Evolutionary conservation across 2,329 filamentous ascomycete genomes (phyloP).

Genomic region (Neoscytalidium dimidiatum): DNA sequence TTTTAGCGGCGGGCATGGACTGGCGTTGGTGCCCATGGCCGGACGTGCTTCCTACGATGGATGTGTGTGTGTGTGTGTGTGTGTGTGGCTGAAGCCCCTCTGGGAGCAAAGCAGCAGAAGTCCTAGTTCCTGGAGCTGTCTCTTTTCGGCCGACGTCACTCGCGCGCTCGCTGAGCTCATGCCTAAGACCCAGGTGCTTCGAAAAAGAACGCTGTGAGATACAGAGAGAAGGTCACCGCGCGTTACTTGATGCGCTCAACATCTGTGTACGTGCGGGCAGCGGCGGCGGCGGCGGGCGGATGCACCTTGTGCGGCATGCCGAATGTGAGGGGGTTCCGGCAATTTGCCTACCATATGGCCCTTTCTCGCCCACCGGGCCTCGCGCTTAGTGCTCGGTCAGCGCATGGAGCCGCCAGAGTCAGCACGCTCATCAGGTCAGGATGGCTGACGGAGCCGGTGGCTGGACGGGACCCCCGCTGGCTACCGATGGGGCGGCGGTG

Average conservation of each 20-base stretch:
- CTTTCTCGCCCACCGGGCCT: slow-evolving; percentile 6
- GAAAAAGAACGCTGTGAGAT: not conserved
- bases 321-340: not conserved
- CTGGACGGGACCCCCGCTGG: slow-evolving; percentile 7
- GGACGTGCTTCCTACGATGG: not conserved
- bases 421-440: not conserved
- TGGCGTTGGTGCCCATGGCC: not conserved
- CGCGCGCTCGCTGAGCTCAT: not conserved
- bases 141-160: not conserved
- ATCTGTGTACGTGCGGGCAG: not conserved
- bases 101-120: not conserved
- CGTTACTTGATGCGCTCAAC: not conserved
- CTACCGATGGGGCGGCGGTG: not conserved
- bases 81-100: not conserved
- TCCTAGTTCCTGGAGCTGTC: slow-evolving; percentile 14
- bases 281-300: not conserved
- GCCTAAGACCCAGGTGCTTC: not conserved
- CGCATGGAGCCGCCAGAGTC: not conserved
- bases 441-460: not conserved
- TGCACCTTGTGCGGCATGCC: slow-evolving; percentile 7
- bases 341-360: not conserved
- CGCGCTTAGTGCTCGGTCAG: not conserved
- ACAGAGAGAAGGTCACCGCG: too few species aligned
- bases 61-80: too few species aligned
- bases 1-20: slow-evolving; percentile 3